A percentile compares a stretch with the other conserved stretches of the same genome.
phyloP scores from a whole-genome alignment of 768 basidiomycete species.

The Agaricus subrufescens region DNA sequence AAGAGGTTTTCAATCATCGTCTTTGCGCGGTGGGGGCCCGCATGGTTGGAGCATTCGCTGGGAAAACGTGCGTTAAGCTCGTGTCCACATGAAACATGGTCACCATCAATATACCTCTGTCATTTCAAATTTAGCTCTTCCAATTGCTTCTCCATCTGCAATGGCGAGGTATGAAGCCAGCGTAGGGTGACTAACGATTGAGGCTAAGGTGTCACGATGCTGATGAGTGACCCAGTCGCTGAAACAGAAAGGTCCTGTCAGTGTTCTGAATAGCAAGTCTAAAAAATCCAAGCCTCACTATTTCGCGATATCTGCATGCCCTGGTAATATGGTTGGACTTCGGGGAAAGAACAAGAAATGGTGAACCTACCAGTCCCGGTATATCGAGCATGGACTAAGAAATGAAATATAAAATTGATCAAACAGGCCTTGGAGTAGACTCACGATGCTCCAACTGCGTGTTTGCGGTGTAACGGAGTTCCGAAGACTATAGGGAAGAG shows the following conservation, averaged over 20 bases:
- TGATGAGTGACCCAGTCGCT: conserved; percentile 99
- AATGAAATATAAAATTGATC: conserved; percentile 2
- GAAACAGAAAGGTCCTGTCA: conserved; percentile 6
- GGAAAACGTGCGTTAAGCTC: conserved; percentile 11
- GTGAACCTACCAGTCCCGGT: conserved; percentile 80
- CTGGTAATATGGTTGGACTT: conserved; percentile 31
- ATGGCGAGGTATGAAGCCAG: conserved; percentile 85
- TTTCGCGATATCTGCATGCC: conserved; percentile 95
- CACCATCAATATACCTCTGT: conserved; percentile 62
- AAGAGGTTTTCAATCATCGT: conserved; percentile 53
- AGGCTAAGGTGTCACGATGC: conserved; percentile 91
- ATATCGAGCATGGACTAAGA: conserved; percentile 87
- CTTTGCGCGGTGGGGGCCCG: conserved; percentile 86
- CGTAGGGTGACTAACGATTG: conserved; percentile 88
- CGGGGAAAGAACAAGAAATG: not conserved
- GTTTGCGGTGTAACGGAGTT: conserved; percentile 93
- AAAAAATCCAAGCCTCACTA: conserved; percentile 54
- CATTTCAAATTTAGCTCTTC: conserved; percentile 89
- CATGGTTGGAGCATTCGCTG: conserved; percentile 95
- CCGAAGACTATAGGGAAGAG: conserved; percentile 60
- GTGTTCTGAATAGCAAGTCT: not conserved
- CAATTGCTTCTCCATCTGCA: conserved; percentile 92
- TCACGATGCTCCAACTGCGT: conserved; percentile 92
- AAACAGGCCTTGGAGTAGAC: conserved; percentile 24
- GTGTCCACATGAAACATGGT: not conserved